phyloP scores from a whole-genome alignment of 345 rosid genomes.

The Acer negundo region DNA sequence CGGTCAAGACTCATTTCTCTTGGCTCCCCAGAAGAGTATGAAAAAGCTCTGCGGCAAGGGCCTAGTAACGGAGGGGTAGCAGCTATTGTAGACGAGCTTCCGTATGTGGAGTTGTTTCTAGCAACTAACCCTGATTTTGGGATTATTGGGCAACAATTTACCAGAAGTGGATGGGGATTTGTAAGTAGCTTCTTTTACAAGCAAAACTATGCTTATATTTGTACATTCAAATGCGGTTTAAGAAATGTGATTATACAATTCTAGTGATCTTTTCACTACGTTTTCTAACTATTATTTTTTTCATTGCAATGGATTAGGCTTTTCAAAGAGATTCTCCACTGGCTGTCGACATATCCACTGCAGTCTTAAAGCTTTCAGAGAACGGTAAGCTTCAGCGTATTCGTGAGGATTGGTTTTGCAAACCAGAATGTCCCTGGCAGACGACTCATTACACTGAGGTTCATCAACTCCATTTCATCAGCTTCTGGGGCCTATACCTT shows the following conservation, averaged over 20 bases:
- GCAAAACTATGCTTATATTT: slow-evolving; percentile 6
- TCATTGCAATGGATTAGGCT: slow-evolving; percentile 46
- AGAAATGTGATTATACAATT: neutral
- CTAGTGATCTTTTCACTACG: neutral
- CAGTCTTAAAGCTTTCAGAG: slow-evolving; percentile 80
- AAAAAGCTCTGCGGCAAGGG: slow-evolving; percentile 63
- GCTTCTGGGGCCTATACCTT: slow-evolving; percentile 87
- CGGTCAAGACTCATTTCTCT: slow-evolving; percentile 61
- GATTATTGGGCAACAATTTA: slow-evolving; percentile 76
- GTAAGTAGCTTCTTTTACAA: slow-evolving; percentile 53
- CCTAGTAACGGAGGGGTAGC: slow-evolving; percentile 78
- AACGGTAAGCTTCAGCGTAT: slow-evolving; percentile 63
- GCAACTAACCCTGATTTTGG: slow-evolving; percentile 53
- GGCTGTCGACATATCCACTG: slow-evolving; percentile 79
- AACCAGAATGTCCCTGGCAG: slow-evolving; percentile 46
- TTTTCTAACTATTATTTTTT: neutral
- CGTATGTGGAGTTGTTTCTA: slow-evolving; percentile 75
- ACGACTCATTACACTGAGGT: slow-evolving; percentile 32
- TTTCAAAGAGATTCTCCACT: slow-evolving; percentile 76
- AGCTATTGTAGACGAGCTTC: slow-evolving; percentile 82
- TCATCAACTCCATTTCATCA: slow-evolving; percentile 58
- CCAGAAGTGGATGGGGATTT: slow-evolving; percentile 90
- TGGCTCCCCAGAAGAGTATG: slow-evolving; percentile 69
- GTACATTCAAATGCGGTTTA: neutral
- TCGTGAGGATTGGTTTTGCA: slow-evolving; percentile 66